Evolutionary conservation across 805 yeast species (phyloP).

Genomic region (Nakazawaea wickerhamii): DNA sequence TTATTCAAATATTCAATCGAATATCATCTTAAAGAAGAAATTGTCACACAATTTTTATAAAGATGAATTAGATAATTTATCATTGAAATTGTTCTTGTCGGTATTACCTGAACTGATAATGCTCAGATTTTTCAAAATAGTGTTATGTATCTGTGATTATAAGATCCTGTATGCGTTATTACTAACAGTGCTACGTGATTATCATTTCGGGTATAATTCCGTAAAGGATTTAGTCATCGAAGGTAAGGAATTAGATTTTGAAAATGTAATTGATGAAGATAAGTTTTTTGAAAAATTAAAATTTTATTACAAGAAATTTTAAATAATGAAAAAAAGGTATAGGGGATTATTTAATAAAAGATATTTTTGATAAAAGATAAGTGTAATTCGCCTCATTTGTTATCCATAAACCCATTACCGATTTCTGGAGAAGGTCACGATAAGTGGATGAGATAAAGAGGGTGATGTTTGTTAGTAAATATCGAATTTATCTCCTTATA

Average conservation of each 20-base stretch:
- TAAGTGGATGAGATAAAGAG: too few species aligned
- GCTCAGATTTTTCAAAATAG: constrained; percentile 20
- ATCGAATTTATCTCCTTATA: too few species aligned
- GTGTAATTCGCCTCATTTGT: too few species aligned
- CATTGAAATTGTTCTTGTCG: constrained; percentile 1
- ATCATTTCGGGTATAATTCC: constrained; percentile 45
- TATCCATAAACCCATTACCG: too few species aligned
- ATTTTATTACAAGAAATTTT: constrained; percentile 22
- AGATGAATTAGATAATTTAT: constrained; percentile 5
- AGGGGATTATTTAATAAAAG: too few species aligned
- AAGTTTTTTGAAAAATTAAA: constrained; percentile 26
- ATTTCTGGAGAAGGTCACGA: too few species aligned
- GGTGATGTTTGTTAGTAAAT: too few species aligned
- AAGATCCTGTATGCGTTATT: constrained; percentile 34
- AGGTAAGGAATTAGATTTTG: constrained; percentile 17
- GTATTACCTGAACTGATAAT: constrained; percentile 11
- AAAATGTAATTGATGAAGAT: constrained; percentile 21
- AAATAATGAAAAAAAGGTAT: too few species aligned
- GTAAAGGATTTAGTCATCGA: constrained; percentile 17
- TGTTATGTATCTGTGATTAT: constrained; percentile 27
- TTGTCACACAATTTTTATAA: background rate
- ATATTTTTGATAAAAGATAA: too few species aligned
- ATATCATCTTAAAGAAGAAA: constrained; percentile 6
- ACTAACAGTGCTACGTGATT: constrained; percentile 37
- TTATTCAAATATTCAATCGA: background rate